These are phyloP conservation scores for Phascolomyces articulosus DNA, from an alignment of 371 early-diverging fungal genomes.

Conservation along the genomic window DNA sequence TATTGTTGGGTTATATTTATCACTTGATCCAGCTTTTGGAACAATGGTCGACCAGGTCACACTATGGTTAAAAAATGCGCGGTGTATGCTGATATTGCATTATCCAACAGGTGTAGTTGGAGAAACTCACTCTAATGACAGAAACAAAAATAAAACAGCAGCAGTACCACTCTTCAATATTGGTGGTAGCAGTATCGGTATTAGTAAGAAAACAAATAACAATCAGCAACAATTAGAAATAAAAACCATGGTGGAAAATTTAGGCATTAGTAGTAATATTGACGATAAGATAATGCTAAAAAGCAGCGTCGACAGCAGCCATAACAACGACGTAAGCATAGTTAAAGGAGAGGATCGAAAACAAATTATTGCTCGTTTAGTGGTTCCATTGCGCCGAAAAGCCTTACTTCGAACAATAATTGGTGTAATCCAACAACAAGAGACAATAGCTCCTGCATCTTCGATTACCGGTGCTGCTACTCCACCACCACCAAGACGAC, in stretches of 20 bases:
- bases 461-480: too few species aligned
- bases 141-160: too few species aligned
- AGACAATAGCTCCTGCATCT: too few species aligned
- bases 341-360: too few species aligned
- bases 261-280: too few species aligned
- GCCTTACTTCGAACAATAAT: slow-evolving; percentile 43
- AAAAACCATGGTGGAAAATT: neutral
- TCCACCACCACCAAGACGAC: neutral
- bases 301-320: too few species aligned
- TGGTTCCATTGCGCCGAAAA: slow-evolving; percentile 53
- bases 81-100: slow-evolving; percentile 35
- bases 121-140: too few species aligned
- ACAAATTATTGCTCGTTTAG: slow-evolving; percentile 42
- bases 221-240: neutral
- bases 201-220: neutral
- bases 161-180: too few species aligned
- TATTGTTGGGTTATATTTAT: slow-evolving; percentile 34
- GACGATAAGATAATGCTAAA: neutral
- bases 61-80: slow-evolving; percentile 13
- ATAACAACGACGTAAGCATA: slow-evolving; percentile 8
- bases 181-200: neutral
- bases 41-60: slow-evolving; percentile 27
- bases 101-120: slow-evolving; percentile 32
- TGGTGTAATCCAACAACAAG: slow-evolving; percentile 10
- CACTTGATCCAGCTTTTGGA: slow-evolving; percentile 11